phyloP scores from a whole-genome alignment of 2,329 filamentous ascomycete genomes.

The Aspergillus sp. region DNA sequence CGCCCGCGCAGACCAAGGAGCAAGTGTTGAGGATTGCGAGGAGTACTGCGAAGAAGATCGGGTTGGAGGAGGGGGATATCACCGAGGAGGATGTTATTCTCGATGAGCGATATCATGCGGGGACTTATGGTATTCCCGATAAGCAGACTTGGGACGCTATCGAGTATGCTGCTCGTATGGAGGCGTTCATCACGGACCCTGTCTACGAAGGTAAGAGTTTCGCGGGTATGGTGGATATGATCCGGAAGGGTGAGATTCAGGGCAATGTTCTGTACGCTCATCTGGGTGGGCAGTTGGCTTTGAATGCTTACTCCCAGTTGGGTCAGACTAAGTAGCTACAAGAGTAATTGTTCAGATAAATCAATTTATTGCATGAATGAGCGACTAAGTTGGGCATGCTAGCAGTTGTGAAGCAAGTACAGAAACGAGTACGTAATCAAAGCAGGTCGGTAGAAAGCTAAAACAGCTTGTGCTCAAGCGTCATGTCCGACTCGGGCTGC shows the following conservation, averaged over 20 bases:
- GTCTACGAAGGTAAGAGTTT: conserved; percentile 72
- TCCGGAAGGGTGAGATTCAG: conserved; percentile 55
- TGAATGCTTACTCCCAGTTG: conserved; percentile 59
- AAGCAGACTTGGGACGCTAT: conserved; percentile 61
- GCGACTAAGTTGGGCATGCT: background rate
- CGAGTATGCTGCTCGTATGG: conserved; percentile 59
- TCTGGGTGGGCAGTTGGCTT: conserved; percentile 61
- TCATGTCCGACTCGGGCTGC: conserved; percentile 98
- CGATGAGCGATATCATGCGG: conserved; percentile 60
- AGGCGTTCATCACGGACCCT: conserved; percentile 68
- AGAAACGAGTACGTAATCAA: background rate
- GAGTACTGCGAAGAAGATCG: conserved; percentile 57
- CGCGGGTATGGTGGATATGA: conserved; percentile 64
- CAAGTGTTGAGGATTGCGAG: conserved; percentile 62
- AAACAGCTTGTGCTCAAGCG: conserved; percentile 96
- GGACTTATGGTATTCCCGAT: conserved; percentile 62
- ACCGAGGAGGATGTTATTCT: conserved; percentile 57
- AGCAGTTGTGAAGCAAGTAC: background rate
- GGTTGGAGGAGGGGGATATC: conserved; percentile 53
- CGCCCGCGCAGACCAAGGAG: conserved; percentile 54
- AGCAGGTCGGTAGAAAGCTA: conserved; percentile 29
- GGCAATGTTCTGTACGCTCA: conserved; percentile 67
- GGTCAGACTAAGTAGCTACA: conserved; percentile 11
- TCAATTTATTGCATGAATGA: background rate
- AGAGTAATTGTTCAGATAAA: background rate